phyloP scores from a whole-genome alignment of 1,284 basidiomycete species.

The Ustanciosporium gigantosporum region DNA sequence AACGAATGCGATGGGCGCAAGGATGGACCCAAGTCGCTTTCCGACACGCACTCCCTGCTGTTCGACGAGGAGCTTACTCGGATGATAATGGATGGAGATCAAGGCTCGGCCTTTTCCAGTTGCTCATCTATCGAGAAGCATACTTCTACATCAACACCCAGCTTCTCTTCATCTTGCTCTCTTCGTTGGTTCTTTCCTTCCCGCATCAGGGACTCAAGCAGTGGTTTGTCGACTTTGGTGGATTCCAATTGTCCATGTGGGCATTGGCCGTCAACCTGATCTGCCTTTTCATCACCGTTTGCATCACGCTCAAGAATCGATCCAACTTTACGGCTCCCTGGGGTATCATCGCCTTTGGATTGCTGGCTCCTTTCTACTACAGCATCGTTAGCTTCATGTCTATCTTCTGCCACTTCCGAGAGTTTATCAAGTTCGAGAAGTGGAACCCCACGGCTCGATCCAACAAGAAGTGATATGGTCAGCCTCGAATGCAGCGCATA shows the following conservation, averaged over 20 bases:
- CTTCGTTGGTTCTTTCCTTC: conserved; percentile 22
- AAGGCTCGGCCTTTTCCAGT: conserved; percentile 47
- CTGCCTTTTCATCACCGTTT: conserved; percentile 38
- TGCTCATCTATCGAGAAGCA: conserved; percentile 44
- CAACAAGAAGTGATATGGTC: conserved; percentile 29
- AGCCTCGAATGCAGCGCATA: too few species aligned
- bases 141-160: conserved; percentile 48
- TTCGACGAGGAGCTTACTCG: conserved; percentile 43
- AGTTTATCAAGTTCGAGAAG: conserved; percentile 50
- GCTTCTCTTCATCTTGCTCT: conserved; percentile 32
- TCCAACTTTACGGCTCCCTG: conserved; percentile 41
- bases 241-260: conserved; percentile 38
- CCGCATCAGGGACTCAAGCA: conserved; percentile 20
- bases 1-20: conserved; percentile 54
- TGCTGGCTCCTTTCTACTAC: conserved; percentile 42
- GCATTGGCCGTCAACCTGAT: conserved; percentile 41
- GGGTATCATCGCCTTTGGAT: conserved; percentile 42
- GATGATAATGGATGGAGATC: conserved; percentile 37
- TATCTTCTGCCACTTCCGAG: conserved; percentile 52
- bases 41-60: conserved; percentile 41
- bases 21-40: conserved; percentile 56
- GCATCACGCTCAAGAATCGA: conserved; percentile 46
- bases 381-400: conserved; percentile 38
- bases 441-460: conserved; percentile 38
- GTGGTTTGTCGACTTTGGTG: conserved; percentile 44